Evolutionary conservation across 2,329 filamentous ascomycete genomes (phyloP).

Genomic region (Hymenotorrendiella dingleyae): DNA sequence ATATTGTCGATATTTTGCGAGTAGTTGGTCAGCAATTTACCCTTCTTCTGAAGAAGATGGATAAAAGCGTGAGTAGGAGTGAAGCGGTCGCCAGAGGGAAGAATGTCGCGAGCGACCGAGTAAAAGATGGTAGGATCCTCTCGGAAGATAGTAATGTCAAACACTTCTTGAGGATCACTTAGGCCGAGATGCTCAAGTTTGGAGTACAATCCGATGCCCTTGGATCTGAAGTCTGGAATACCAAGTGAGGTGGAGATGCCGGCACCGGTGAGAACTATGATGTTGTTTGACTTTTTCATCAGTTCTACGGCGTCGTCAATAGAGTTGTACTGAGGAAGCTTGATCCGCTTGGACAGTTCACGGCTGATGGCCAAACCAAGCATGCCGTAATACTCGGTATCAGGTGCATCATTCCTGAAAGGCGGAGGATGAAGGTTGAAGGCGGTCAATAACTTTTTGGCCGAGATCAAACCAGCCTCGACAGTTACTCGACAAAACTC

Average conservation of each 20-base stretch:
- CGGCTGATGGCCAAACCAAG: constrained; percentile 72
- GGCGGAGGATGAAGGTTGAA: constrained; percentile 71
- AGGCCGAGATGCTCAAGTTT: constrained; percentile 72
- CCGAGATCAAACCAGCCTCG: constrained; percentile 61
- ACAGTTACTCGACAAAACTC: constrained; percentile 71
- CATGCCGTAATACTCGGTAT: constrained; percentile 69
- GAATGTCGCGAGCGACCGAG: constrained; percentile 81
- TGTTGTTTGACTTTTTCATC: constrained; percentile 68
- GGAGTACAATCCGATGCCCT: constrained; percentile 85
- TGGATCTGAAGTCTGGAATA: constrained; percentile 94
- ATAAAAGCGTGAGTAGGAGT: constrained; percentile 95
- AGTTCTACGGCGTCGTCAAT: constrained; percentile 81
- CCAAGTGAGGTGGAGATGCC: constrained; percentile 95
- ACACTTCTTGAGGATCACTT: constrained; percentile 84
- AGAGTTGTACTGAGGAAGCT: constrained; percentile 74
- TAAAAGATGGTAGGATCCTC: constrained; percentile 89
- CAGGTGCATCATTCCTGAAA: constrained; percentile 67
- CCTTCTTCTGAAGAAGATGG: constrained; percentile 76
- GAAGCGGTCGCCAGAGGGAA: constrained; percentile 73
- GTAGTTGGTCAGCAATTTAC: constrained; percentile 91
- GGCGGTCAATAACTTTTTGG: constrained; percentile 78
- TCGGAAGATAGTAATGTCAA: constrained; percentile 82
- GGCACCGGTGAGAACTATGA: constrained; percentile 90
- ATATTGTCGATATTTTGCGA: constrained; percentile 99
- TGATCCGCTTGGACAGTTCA: constrained; percentile 75